A percentile compares a stretch with the other conserved stretches of the same genome.
phyloP scores from a whole-genome alignment of 306 rosid genomes.

The Castanea crenata region DNA sequence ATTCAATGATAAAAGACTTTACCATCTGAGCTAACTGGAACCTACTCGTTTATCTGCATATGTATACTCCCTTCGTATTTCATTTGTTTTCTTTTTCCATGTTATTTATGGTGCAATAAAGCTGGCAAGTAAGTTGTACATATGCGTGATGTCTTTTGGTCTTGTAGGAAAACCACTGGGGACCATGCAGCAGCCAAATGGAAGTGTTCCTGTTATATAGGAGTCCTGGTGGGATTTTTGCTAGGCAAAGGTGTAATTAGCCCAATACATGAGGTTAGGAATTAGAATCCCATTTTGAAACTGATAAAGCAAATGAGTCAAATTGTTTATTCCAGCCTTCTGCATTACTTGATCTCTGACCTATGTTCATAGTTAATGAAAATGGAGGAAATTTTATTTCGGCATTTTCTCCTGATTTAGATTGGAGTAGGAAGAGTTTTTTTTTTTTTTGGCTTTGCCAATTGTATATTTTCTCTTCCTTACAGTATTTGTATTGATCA shows the following conservation, averaged over 20 bases:
- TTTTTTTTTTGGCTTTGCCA: neutral
- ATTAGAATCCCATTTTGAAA: conserved; percentile 51
- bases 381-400: conserved; percentile 22
- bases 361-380: conserved; percentile 38
- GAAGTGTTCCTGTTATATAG: conserved; percentile 77
- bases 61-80: neutral
- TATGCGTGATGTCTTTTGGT: conserved; percentile 34
- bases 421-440: neutral
- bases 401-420: neutral
- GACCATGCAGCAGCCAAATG: conserved; percentile 68
- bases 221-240: conserved; percentile 37
- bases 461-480: neutral
- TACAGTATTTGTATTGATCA: neutral
- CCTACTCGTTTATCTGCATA: neutral
- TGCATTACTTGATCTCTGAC: conserved; percentile 39
- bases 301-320: conserved; percentile 45
- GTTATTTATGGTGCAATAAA: conserved; percentile 1
- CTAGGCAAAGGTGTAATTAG: conserved; percentile 51
- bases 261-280: conserved; percentile 61
- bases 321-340: conserved; percentile 49
- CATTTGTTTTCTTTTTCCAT: neutral
- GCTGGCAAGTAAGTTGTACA: conserved; percentile 15
- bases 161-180: conserved; percentile 76
- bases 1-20: too few relatives aligned
- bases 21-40: too few relatives aligned